Conservation (phyloP, 768 basidiomycete species). For the Pholiota conissans region DNA sequence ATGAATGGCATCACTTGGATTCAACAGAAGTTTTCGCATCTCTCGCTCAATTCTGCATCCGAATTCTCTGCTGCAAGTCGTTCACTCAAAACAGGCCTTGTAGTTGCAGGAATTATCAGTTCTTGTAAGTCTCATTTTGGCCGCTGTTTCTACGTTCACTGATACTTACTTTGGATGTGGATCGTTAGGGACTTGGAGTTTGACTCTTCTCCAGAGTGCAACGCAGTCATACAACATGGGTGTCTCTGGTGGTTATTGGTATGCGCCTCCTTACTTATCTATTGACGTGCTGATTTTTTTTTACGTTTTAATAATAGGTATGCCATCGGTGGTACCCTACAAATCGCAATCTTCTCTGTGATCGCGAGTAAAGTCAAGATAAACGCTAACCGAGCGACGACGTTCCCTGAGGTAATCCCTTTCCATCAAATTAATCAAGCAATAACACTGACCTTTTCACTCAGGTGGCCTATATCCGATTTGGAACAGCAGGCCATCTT, state of each 20-base stretch:
- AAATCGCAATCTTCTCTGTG: constrained; percentile 28
- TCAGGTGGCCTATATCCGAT: constrained; percentile 21
- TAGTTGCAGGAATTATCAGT: constrained; percentile 22
- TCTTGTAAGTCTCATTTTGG: constrained; percentile 7
- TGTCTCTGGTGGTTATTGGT: constrained; percentile 19
- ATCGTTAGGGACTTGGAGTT: constrained; percentile 22
- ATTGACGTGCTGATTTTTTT: neutral
- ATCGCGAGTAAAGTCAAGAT: constrained; percentile 33
- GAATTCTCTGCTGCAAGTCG: constrained; percentile 23
- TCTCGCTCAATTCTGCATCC: constrained; percentile 17
- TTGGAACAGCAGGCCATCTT: constrained; percentile 22
- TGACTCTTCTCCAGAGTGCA: constrained; percentile 21
- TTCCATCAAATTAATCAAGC: neutral
- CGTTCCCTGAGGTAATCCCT: constrained; percentile 28
- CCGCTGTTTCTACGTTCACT: no score
- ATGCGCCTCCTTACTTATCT: neutral
- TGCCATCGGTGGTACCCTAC: constrained; percentile 23
- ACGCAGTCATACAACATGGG: constrained; percentile 21
- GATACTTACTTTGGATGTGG: no score
- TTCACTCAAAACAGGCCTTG: constrained; percentile 23
- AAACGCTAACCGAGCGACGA: constrained; percentile 31
- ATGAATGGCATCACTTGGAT: constrained; percentile 22
- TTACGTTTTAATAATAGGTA: constrained; percentile 12
- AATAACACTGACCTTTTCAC: neutral
- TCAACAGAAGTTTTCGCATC: constrained; percentile 15